Evolutionary conservation across 768 basidiomycete species (phyloP).

Genomic region (Suillus alpinus): DNA sequence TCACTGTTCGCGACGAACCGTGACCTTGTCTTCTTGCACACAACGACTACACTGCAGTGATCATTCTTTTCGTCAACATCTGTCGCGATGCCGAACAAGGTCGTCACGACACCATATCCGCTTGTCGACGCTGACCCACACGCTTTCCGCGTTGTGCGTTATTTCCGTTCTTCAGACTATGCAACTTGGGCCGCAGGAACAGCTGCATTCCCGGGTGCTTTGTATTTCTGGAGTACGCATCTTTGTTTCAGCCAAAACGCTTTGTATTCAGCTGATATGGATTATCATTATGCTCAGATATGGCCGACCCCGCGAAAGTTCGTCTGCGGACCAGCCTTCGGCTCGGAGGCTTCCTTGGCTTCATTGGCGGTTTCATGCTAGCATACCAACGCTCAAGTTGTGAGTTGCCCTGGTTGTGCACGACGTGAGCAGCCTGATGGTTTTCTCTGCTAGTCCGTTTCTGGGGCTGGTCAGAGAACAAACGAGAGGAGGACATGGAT

Average conservation of each 20-base stretch:
- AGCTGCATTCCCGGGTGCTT: constrained; percentile 73
- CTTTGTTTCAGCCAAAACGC: constrained; percentile 1
- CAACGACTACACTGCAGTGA: not conserved
- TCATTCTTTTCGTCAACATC: constrained; percentile 1
- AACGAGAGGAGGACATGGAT: constrained; percentile 76
- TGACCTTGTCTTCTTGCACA: not conserved
- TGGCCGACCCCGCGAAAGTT: constrained; percentile 42
- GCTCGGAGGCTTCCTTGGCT: constrained; percentile 75
- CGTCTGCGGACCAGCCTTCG: constrained; percentile 40
- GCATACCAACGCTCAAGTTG: constrained; percentile 90
- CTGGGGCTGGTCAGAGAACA: constrained; percentile 94
- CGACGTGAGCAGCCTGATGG: constrained; percentile 4
- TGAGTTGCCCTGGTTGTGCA: constrained; percentile 38
- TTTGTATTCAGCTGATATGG: constrained; percentile 7
- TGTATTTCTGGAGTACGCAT: constrained; percentile 80
- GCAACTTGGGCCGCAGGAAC: constrained; percentile 79
- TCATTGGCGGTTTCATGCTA: constrained; percentile 86
- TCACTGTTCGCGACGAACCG: constrained; percentile 10
- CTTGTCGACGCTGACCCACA: constrained; percentile 95
- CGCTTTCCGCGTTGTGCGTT: constrained; percentile 79
- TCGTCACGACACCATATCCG: constrained; percentile 69
- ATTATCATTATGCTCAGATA: constrained; percentile 31
- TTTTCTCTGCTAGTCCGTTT: constrained; percentile 63
- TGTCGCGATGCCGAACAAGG: constrained; percentile 40
- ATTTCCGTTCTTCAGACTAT: constrained; percentile 88